Evolutionary conservation across 1,284 basidiomycete genomes (phyloP).

Genomic region (Leccinum fuscescens): DNA sequence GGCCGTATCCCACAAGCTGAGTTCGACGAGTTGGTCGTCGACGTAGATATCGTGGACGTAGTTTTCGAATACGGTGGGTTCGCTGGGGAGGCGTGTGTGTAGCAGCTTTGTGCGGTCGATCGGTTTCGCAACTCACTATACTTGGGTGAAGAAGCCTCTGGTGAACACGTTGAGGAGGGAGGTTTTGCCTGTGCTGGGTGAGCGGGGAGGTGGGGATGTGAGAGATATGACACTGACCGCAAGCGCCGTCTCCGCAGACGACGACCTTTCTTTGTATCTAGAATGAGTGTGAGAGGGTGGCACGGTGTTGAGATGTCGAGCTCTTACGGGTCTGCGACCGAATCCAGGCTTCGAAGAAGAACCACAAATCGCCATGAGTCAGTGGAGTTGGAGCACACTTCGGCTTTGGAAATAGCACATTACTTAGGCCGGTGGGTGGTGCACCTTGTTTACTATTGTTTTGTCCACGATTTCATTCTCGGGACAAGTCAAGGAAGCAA

Average conservation of each 20-base stretch:
- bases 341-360: conserved; percentile 50
- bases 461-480: not conserved
- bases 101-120: not conserved
- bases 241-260: conserved; percentile 91
- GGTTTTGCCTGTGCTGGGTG: conserved; percentile 59
- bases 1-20: conserved; percentile 96
- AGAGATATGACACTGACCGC: conserved; percentile 50
- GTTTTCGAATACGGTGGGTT: conserved; percentile 92
- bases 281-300: conserved; percentile 3
- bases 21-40: conserved; percentile 81
- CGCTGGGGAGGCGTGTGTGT: conserved; percentile 44
- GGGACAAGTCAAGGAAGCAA: not conserved
- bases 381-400: conserved; percentile 1
- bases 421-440: conserved; percentile 2
- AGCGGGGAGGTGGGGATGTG: conserved; percentile 17
- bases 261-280: conserved; percentile 72
- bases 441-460: conserved; percentile 25
- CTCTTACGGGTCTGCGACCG: conserved; percentile 50
- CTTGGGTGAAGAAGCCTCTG: conserved; percentile 83
- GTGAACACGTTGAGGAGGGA: conserved; percentile 84
- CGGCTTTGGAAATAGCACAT: not conserved
- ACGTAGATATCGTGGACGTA: conserved; percentile 85
- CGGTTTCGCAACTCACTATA: conserved; percentile 60
- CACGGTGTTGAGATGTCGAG: not conserved
- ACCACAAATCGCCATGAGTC: conserved; percentile 51